Evolutionary conservation across 768 basidiomycete genomes (phyloP), one percentile per base, ranked within the genome.

Genomic region (Tylopilus rubrobrunneus): DNA sequence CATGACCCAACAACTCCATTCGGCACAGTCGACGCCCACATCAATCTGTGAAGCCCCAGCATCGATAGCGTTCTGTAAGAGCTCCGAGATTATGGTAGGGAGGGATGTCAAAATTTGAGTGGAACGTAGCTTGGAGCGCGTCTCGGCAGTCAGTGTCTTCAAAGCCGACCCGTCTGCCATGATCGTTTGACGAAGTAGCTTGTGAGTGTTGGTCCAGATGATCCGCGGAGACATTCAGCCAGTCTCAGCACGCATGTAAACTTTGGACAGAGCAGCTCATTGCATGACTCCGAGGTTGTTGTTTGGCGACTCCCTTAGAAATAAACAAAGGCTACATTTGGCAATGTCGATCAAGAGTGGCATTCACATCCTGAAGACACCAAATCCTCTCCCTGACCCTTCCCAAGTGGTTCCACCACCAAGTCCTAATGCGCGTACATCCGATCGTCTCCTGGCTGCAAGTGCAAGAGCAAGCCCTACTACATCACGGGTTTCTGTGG

Each of bases 11-110:
- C 92, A 86, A 7, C 78, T 76, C 91, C 92, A 95, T 42, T 86
- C 83, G 42, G 79, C 80, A 47, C 83, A 82, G 63, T 93, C 81
- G 2, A 97, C 65, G 4, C 86, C 84, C 45, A 93, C 73, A 40
- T 88, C 84, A 48, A 98, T 76, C 21, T 78, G 76, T 15, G 69
- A 74, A 0, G 93, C 83, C 28, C 76, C 76, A 3, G 95, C 91
- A 62, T 98, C 96, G 9, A 98, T 76, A 3, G 91, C 79, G 67
- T 98, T 98, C 67, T 95, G 94, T 11, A 94, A 68, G 34, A 98
- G 81, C 69, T 98, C 93, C 2, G 85, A 85, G 21, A 95, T 74
- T 53, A 95, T 76, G 65, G 88, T 84, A 8, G 87, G 77, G 27
- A 97, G 66, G 6, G 92, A 88, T 0, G 92, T 92, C 55, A 98